These are phyloP conservation scores for Staphylotrichum longicolle DNA, from an alignment of 495 filamentous ascomycete genomes.

Conservation along the genomic window DNA sequence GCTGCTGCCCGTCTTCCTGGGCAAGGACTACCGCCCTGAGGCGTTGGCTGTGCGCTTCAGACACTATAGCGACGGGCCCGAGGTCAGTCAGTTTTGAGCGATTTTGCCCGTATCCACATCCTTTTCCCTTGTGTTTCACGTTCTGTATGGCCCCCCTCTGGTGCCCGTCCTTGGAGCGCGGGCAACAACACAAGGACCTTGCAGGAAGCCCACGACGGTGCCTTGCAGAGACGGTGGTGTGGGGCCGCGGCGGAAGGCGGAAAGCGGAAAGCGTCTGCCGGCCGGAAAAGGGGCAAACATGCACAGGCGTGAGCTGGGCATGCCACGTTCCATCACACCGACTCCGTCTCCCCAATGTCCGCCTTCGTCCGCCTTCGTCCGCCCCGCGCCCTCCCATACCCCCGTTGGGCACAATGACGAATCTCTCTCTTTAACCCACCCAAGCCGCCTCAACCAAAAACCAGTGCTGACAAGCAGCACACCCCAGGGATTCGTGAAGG, in stretches of 20 bases:
- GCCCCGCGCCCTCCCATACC: no score
- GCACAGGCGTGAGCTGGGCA: no score
- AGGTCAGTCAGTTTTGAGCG: conserved; percentile 38
- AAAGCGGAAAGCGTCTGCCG: no score
- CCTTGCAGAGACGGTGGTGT: not conserved
- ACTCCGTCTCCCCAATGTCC: no score
- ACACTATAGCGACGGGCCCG: conserved; percentile 45
- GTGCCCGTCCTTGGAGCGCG: no score
- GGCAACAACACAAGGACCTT: not conserved
- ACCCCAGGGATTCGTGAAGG: conserved; percentile 50
- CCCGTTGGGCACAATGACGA: no score
- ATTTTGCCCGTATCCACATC: no score
- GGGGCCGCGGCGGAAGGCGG: not conserved
- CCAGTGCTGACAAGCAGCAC: not conserved
- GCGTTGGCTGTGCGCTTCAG: conserved; percentile 48
- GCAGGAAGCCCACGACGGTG: not conserved
- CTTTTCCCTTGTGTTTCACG: no score
- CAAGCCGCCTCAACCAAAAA: not conserved
- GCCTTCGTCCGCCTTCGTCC: no score
- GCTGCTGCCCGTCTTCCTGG: conserved; percentile 58
- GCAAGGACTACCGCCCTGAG: conserved; percentile 56
- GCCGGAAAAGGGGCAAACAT: no score
- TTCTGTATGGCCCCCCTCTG: not conserved
- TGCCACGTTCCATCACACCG: no score
- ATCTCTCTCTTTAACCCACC: no score